Evolutionary conservation across 225 moss, liverwort and hornwort genomes (phyloP).

Genomic region (Takakia lepidozioides): DNA sequence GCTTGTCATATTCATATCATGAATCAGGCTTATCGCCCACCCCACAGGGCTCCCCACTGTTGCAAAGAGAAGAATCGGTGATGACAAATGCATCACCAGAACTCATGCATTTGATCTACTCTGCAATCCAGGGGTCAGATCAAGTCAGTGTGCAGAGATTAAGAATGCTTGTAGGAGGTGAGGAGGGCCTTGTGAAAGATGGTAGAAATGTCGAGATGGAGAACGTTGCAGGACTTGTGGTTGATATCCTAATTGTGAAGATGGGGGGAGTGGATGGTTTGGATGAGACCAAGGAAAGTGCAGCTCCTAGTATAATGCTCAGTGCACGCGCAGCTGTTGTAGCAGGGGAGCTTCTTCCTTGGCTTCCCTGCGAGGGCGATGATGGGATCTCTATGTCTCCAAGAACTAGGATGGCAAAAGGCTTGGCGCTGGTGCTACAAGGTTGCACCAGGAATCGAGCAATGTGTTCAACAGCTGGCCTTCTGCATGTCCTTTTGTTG

Average conservation of each 20-base stretch:
- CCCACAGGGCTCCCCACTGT: conserved; percentile 23
- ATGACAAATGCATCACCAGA: conserved; percentile 78
- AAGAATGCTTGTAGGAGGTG: conserved; percentile 62
- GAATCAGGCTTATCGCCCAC: conserved; percentile 50
- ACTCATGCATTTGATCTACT: conserved; percentile 76
- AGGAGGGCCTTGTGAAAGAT: conserved; percentile 33
- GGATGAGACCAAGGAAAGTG: conserved; percentile 61
- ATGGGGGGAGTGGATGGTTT: conserved; percentile 88
- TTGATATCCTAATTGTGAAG: conserved; percentile 87
- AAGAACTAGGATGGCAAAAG: conserved; percentile 82
- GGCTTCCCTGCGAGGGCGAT: conserved; percentile 55
- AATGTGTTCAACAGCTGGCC: conserved; percentile 85
- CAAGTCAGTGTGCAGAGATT: conserved; percentile 52
- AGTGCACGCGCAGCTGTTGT: conserved; percentile 85
- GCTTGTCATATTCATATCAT: conserved; percentile 50
- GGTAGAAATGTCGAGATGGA: conserved; percentile 34
- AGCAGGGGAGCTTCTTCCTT: conserved; percentile 77
- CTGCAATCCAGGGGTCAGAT: conserved; percentile 65
- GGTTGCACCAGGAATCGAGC: conserved; percentile 95
- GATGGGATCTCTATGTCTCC: conserved; percentile 37
- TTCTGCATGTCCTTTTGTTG: conserved; percentile 62
- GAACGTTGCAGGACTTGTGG: conserved; percentile 63
- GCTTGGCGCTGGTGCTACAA: conserved; percentile 68
- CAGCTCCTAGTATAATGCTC: conserved; percentile 82
- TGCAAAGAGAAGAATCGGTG: conserved; percentile 39